A percentile compares a stretch with the other conserved stretches of the same genome.
Conservation (phyloP, 805 yeast genomes). For the Cyberlindnera veronae region DNA sequence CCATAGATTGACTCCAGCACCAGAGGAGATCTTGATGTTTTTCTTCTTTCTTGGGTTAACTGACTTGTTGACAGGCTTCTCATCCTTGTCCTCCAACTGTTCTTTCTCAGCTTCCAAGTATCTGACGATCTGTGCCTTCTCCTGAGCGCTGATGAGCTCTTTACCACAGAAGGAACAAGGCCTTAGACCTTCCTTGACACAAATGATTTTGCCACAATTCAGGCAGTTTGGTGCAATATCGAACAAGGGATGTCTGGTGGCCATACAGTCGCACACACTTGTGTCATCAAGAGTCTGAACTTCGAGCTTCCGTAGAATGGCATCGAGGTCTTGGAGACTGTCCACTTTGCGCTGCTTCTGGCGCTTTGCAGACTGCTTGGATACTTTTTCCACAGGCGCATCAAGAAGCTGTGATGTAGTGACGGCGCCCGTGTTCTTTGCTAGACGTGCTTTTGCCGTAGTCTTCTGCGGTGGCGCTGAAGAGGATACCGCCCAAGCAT, state of each 20-base stretch:
- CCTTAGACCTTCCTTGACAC: constrained; percentile 84
- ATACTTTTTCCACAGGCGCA: constrained; percentile 32
- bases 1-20: constrained; percentile 64
- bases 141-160: constrained; percentile 60
- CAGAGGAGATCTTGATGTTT: constrained; percentile 47
- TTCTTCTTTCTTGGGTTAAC: constrained; percentile 34
- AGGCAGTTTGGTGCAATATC: constrained; percentile 92
- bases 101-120: constrained; percentile 53
- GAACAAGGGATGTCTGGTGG: constrained; percentile 80
- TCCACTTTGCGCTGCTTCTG: constrained; percentile 44
- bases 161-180: constrained; percentile 83
- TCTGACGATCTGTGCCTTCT: constrained; percentile 52
- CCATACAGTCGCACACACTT: constrained; percentile 72
- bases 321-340: constrained; percentile 62
- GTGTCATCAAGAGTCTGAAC: constrained; percentile 24
- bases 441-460: constrained; percentile 12
- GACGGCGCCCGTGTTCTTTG: constrained; percentile 27
- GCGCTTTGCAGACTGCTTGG: constrained; percentile 34
- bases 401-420: constrained; percentile 49
- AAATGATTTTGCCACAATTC: constrained; percentile 90
- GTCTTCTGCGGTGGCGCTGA: not conserved
- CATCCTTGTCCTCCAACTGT: constrained; percentile 33
- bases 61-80: constrained; percentile 7
- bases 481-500: constrained; percentile 19
- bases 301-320: constrained; percentile 54